Conservation (phyloP, 2,329 filamentous ascomycete species). For the Thelonectria rubi region DNA sequence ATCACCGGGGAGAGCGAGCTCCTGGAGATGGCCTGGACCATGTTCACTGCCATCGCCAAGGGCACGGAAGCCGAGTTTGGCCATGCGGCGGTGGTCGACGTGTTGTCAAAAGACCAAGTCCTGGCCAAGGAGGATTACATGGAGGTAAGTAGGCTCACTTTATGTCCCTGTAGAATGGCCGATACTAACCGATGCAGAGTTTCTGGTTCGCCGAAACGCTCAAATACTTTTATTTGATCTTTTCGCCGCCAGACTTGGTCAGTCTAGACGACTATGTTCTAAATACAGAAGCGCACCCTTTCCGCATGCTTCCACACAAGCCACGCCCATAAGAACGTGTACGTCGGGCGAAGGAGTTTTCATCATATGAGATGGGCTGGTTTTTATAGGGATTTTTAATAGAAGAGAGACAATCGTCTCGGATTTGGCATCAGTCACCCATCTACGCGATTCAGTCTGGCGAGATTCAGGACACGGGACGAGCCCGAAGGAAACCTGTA, state of each 20-base stretch:
- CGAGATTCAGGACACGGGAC: neutral
- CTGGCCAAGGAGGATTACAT: slow-evolving; percentile 64
- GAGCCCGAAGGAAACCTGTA: neutral
- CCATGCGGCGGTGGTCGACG: slow-evolving; percentile 59
- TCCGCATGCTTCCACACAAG: slow-evolving; percentile 34
- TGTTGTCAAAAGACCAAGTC: slow-evolving; percentile 41
- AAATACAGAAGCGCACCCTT: slow-evolving; percentile 63
- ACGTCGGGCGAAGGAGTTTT: neutral
- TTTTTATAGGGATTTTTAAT: neutral
- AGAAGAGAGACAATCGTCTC: neutral
- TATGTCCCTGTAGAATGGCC: neutral
- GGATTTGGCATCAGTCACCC: neutral
- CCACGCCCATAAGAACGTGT: neutral
- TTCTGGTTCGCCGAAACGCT: slow-evolving; percentile 81
- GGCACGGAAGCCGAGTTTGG: slow-evolving; percentile 57
- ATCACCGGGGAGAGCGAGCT: slow-evolving; percentile 58
- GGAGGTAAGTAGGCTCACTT: slow-evolving; percentile 55
- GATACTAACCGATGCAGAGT: slow-evolving; percentile 55
- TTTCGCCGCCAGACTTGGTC: slow-evolving; percentile 68
- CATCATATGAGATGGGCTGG: neutral
- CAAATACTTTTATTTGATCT: slow-evolving; percentile 80
- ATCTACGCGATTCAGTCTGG: neutral
- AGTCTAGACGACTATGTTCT: slow-evolving; percentile 75
- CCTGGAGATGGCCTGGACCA: slow-evolving; percentile 62
- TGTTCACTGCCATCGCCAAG: slow-evolving; percentile 58